Evolutionary conservation across 2,329 filamentous ascomycete genomes (phyloP).

Genomic region (Gaeumannomyces sp.): DNA sequence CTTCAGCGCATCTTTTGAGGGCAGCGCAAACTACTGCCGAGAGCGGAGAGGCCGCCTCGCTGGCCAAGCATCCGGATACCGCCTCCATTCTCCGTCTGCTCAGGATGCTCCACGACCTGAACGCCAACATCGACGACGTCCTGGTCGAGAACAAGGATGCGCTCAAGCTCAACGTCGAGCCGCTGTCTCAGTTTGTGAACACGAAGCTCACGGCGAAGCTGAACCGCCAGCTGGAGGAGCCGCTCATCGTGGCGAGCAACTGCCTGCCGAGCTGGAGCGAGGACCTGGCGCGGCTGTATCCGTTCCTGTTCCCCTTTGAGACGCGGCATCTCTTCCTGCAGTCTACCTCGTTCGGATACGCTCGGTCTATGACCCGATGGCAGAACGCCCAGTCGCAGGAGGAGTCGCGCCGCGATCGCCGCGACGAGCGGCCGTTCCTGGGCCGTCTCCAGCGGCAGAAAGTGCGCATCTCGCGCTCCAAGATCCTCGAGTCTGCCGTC

Average conservation of each 20-base stretch:
- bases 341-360: constrained; percentile 97
- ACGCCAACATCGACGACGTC: constrained; percentile 88
- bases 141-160: constrained; percentile 69
- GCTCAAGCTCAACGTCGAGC: constrained; percentile 69
- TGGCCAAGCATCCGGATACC: constrained; percentile 77
- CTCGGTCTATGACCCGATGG: constrained; percentile 95
- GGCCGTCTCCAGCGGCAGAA: constrained; percentile 92
- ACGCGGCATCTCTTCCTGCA: constrained; percentile 94
- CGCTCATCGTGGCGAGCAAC: constrained; percentile 92
- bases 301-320: constrained; percentile 97
- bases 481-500: constrained; percentile 91
- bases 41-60: constrained; percentile 56
- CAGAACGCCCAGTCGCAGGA: constrained; percentile 82
- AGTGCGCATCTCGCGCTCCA: constrained; percentile 90
- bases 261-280: constrained; percentile 95
- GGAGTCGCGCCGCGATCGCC: constrained; percentile 73
- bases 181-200: constrained; percentile 91
- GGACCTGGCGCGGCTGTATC: constrained; percentile 86
- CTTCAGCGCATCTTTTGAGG: constrained; percentile 48
- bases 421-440: constrained; percentile 86
- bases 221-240: constrained; percentile 93
- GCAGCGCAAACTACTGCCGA: constrained; percentile 31
- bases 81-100: constrained; percentile 82
- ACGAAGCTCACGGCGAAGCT: constrained; percentile 97
- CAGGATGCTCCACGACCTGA: constrained; percentile 86